Evolutionary conservation across 371 early-diverging fungal species (phyloP), one percentile per base, ranked within the genome.

Genomic region (Vairimorpha apis): DNA sequence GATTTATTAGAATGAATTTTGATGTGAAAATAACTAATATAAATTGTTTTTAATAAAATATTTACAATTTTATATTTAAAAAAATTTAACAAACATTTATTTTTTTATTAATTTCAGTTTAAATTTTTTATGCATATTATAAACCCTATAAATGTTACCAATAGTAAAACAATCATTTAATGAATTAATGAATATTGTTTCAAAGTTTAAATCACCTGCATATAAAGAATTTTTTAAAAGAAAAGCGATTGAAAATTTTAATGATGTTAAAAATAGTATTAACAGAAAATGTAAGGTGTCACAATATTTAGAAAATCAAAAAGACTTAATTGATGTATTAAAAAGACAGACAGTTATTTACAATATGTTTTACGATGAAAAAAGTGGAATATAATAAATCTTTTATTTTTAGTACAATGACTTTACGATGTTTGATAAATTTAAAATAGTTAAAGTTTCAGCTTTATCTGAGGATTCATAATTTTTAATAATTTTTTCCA

Each of bases 291-390:
- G 67, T 41, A 67, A 53, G 16, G 55, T 73, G 27, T 37, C 66
- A 27, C 58, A 59, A 41, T 73, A 73, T 63, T 27, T 73, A 23
- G 32, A 73, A 23, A 55, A 58, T 7, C 66, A 73, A 21, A 60
- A 32, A 21, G 67, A 73, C 1, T 32, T 73, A 21, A 14, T 58
- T 41, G 74, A 73, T 59, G 66, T 67, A 3, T 18, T 73, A 18
- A 66, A 59, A 25, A 65, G 74, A 21, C 74, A 73, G 32, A 73
- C 59, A 25, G 41, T 58, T 0, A 73, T 73, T 29, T 73, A 66
- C 43, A 73, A 73, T 43, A 73, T 67, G 66, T 73, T 66, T 37
- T 67, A 67, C 35, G 74, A 73, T 33, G 67, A 73, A 18, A 45
- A 44, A 62, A 73, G 56, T 67, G 18, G 55, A 41, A 64, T 72